Evolutionary conservation across 495 filamentous ascomycete genomes (phyloP), one percentile per base, ranked within the genome.

Genomic region (Cetradonia linearis): DNA sequence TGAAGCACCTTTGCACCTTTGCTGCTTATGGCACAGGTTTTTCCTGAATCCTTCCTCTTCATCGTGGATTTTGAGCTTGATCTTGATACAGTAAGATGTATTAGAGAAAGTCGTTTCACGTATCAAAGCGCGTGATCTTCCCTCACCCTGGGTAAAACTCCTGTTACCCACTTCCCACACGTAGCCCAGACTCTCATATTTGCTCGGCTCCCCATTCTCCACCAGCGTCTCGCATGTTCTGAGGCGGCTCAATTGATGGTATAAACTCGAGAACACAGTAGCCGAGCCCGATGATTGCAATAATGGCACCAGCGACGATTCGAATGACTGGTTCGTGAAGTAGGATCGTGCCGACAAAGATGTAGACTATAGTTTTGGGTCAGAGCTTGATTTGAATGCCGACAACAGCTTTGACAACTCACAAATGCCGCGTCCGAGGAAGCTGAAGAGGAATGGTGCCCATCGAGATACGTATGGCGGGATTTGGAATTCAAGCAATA

Each of bases 381-480:
- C 55, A 74, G 68, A 52, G 42, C 18, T 10, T 56, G 9, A 42
- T 46, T 36, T 25, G 10, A 42, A 44, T 58, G 23, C 48, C 46
- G 55, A 54, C 53, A 49, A 34, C 28, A n/a, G 37, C 33, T 7
- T 56, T 34, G 28, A 28, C 44, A 11, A 84, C 90, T 74, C 82
- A 96, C 91, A 97, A 71, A 90, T 76, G 71, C 93, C 93, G 66
- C 93, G 91, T 56, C 93, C 93, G 65, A 97, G 70, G 81, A 99
- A 97, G 49, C 86, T 91, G 80, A 96, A 97, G 69, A 97, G 84
- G 83, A 99, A 99, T 28, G 87, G 91, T 20, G 91, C 93, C 79
- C 97, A 96, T 70, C 87, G 83, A 61, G 89, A 86, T 40, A 95
- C 78, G 70, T 95, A 91, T 37, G 91, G 88, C 5, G 94, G 94